A percentile compares a stretch with the other conserved stretches of the same genome.
Conservation (phyloP, 2,329 filamentous ascomycete species). For the Fusarium protoensiforme region DNA sequence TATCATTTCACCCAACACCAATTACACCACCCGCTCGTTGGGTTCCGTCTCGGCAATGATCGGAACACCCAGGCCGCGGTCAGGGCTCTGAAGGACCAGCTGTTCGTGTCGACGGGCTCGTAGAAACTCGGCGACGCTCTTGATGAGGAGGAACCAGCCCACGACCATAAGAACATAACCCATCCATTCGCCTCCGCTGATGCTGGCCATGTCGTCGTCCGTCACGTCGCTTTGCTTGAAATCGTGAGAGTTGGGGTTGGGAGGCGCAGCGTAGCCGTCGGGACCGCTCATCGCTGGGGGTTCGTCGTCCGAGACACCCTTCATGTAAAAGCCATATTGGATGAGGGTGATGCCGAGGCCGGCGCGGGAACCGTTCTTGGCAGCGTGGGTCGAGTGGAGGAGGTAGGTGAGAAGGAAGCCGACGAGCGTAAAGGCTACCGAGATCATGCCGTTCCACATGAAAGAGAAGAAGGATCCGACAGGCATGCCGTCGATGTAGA, state of each 20-base stretch:
- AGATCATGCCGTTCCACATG: slow-evolving; percentile 95
- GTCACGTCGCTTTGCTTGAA: slow-evolving; percentile 81
- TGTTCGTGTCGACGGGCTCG: slow-evolving; percentile 91
- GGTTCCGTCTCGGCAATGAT: slow-evolving; percentile 89
- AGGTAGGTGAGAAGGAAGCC: slow-evolving; percentile 98
- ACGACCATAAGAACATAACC: slow-evolving; percentile 96
- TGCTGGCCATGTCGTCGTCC: slow-evolving; percentile 57
- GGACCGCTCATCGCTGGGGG: slow-evolving; percentile 59
- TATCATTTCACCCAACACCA: background rate
- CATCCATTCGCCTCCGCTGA: slow-evolving; percentile 85
- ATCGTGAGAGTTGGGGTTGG: slow-evolving; percentile 89
- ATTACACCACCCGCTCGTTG: slow-evolving; percentile 78
- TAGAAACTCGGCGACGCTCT: slow-evolving; percentile 91
- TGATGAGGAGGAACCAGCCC: slow-evolving; percentile 97
- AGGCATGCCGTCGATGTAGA: slow-evolving; percentile 95
- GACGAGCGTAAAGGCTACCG: slow-evolving; percentile 95
- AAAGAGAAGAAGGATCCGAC: slow-evolving; percentile 90
- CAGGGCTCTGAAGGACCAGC: slow-evolving; percentile 91
- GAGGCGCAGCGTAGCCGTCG: slow-evolving; percentile 74
- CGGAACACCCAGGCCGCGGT: slow-evolving; percentile 84
- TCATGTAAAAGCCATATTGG: slow-evolving; percentile 98
- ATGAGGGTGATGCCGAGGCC: slow-evolving; percentile 95
- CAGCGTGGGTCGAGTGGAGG: slow-evolving; percentile 95
- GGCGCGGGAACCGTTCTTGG: slow-evolving; percentile 95
- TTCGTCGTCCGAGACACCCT: slow-evolving; percentile 63